Percentiles rank a stretch among this genome's conserved stretches.
These are phyloP conservation scores for Arthrobotrys megalospora DNA, from an alignment of 2,329 filamentous ascomycete species.

Conservation along the genomic window DNA sequence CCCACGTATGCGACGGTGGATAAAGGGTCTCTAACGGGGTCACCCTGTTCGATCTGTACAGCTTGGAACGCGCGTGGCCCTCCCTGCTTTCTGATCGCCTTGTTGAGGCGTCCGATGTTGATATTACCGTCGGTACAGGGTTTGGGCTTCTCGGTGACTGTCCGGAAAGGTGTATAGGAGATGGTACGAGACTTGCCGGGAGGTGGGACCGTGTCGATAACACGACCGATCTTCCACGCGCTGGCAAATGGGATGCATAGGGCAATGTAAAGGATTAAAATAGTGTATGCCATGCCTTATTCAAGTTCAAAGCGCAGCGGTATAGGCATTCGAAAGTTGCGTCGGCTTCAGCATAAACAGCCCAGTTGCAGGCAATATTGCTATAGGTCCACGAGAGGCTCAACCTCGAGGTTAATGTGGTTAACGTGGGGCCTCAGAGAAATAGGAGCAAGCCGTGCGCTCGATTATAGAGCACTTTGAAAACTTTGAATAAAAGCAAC, in stretches of 20 bases:
- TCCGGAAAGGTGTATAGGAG: not conserved
- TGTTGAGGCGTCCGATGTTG: not conserved
- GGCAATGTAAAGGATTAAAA: not conserved
- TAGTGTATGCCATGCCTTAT: not conserved
- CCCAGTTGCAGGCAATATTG: too few relatives aligned
- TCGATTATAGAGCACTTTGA: too few relatives aligned
- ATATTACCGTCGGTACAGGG: not conserved
- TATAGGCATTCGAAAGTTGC: too few relatives aligned
- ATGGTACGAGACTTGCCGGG: not conserved
- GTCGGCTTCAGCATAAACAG: too few relatives aligned
- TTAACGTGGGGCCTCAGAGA: too few relatives aligned
- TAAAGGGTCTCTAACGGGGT: not conserved
- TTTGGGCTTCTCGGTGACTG: not conserved
- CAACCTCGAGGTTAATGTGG: too few relatives aligned
- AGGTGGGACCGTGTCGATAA: not conserved
- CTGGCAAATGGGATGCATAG: not conserved
- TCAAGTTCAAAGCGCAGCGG: too few relatives aligned
- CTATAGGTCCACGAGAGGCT: too few relatives aligned
- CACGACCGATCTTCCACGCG: not conserved
- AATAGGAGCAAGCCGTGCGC: too few relatives aligned
- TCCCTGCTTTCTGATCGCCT: not conserved
- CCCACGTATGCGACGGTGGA: not conserved
- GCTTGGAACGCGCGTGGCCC: not conserved
- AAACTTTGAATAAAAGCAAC: not conserved
- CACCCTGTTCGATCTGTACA: not conserved